Percentiles rank a stretch among this genome's conserved stretches.
These are phyloP conservation scores for Talaromyces funiculosus DNA, from an alignment of 2,329 filamentous ascomycete genomes.

Conservation along the genomic window DNA sequence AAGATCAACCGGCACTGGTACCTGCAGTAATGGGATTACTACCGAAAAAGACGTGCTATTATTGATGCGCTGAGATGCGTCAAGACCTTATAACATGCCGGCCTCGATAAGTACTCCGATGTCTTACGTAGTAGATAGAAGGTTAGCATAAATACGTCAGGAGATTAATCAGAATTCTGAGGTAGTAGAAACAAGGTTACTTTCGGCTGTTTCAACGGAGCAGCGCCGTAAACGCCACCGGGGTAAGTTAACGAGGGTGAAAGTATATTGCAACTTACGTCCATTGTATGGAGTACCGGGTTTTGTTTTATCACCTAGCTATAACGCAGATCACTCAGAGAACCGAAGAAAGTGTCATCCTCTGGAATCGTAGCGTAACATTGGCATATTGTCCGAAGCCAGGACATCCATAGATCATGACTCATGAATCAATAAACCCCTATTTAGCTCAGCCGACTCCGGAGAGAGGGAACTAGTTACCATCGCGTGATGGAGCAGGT, in stretches of 20 bases:
- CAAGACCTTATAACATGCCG: background rate
- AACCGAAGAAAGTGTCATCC: background rate
- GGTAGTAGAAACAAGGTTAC: constrained; percentile 1
- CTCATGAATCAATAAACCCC: background rate
- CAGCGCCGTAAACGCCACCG: background rate
- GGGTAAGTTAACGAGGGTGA: background rate
- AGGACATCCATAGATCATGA: background rate
- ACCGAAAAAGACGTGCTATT: background rate
- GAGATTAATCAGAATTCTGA: background rate
- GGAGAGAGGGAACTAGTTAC: background rate
- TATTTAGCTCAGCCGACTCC: background rate
- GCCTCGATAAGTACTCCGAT: background rate
- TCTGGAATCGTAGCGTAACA: background rate
- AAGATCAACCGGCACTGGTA: background rate
- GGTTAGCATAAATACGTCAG: background rate
- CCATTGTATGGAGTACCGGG: no score
- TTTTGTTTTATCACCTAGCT: no score
- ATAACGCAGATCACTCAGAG: background rate
- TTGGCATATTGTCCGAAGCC: background rate
- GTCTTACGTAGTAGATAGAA: background rate
- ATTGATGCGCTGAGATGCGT: background rate
- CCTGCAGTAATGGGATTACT: background rate
- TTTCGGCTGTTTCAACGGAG: constrained; percentile 16
- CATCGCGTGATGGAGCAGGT: background rate
- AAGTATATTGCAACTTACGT: background rate